Conservation (phyloP, 768 basidiomycete species). For the Pholiota conissans region DNA sequence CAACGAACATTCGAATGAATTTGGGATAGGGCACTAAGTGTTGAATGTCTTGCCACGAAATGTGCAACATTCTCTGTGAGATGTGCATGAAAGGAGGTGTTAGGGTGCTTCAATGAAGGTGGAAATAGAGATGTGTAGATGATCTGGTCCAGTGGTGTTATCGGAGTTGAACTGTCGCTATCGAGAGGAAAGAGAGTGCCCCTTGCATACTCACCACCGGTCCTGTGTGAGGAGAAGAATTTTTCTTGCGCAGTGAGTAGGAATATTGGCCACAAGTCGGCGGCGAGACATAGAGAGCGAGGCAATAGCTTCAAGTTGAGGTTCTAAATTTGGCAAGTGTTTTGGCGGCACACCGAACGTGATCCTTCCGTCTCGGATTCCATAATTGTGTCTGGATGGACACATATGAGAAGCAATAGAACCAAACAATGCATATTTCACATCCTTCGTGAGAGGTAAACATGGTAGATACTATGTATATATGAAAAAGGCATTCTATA, state of each 20-base stretch:
- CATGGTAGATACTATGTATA: no score
- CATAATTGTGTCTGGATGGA: no score
- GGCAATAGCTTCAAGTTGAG: not conserved
- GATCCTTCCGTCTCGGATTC: no score
- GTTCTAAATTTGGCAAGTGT: not conserved
- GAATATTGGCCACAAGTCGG: not conserved
- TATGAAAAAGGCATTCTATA: no score
- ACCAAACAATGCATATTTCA: no score
- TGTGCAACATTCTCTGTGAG: no score
- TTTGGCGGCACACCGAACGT: not conserved
- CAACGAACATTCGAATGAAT: not conserved
- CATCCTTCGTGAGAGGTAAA: no score
- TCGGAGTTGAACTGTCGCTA: conserved; percentile 5
- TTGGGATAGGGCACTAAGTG: not conserved
- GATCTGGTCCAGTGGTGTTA: conserved; percentile 13
- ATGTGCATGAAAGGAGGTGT: no score
- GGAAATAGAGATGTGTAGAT: conserved; percentile 10
- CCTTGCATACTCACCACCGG: not conserved
- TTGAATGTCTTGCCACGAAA: not conserved
- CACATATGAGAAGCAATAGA: no score
- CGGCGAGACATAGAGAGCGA: not conserved
- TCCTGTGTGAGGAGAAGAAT: not conserved
- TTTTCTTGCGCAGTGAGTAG: conserved; percentile 1
- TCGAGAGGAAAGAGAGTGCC: not conserved
- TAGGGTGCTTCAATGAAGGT: conserved; percentile 4